Conservation (phyloP, 1,284 basidiomycete genomes). For the Boletellus deceptivus region DNA sequence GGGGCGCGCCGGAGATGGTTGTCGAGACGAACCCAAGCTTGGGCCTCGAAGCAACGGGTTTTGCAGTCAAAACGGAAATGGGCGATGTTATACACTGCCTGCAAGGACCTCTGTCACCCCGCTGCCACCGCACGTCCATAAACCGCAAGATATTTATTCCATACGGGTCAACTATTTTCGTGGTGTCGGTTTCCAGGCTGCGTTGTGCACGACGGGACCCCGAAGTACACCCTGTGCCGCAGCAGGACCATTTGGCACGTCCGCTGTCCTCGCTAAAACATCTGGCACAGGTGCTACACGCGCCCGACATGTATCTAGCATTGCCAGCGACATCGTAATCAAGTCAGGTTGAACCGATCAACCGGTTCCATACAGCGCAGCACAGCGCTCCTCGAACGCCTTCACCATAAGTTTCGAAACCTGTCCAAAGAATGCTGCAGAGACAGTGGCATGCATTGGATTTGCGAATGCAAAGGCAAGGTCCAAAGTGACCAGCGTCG, state of each 20-base stretch:
- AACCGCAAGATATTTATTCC: too few relatives aligned
- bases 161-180: too few relatives aligned
- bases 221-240: slow-evolving; percentile 8
- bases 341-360: slow-evolving; percentile 7
- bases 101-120: slow-evolving; percentile 28
- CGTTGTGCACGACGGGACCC: slow-evolving; percentile 6
- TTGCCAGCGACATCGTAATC: too few relatives aligned
- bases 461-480: slow-evolving; percentile 86
- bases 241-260: slow-evolving; percentile 3
- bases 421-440: slow-evolving; percentile 81
- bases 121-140: slow-evolving; percentile 13
- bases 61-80: slow-evolving; percentile 29
- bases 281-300: not conserved
- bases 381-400: slow-evolving; percentile 86
- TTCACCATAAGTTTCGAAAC: slow-evolving; percentile 88
- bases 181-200: too few relatives aligned
- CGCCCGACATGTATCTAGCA: not conserved
- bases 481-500: slow-evolving; percentile 78
- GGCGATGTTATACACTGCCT: slow-evolving; percentile 39
- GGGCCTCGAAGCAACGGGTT: slow-evolving; percentile 17
- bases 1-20: slow-evolving; percentile 13
- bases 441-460: slow-evolving; percentile 81
- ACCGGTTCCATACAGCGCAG: slow-evolving; percentile 51
- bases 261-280: not conserved
- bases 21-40: slow-evolving; percentile 18